Base-by-base conservation (phyloP, 2,329 filamentous ascomycete genomes). In the Arthroderma uncinatum region DNA sequence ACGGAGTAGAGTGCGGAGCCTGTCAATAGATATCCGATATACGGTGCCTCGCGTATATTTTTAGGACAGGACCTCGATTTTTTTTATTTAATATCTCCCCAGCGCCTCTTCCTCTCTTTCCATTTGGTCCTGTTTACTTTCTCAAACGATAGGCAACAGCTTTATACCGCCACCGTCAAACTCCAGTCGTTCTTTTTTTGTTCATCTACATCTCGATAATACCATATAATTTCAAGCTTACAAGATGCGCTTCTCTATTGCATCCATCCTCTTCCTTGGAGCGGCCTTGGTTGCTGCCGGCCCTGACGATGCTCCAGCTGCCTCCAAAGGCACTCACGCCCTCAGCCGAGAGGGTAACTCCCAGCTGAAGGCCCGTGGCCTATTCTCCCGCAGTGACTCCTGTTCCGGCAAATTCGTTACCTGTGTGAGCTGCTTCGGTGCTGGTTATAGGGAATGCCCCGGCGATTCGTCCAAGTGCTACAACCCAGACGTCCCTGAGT, bases 341-440 rank as follows among this genome's bases (percentile, higher is more conserved):
- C 50, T 53, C 36, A 36, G 50, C 50, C 30, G 50, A 36, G 25
- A 25, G 9, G 40, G 40, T 28, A 44, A 40, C 25, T 9, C 10
- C 7, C 33, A 56, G 10, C 25, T 55, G 50, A 53, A 53, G 33
- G 50, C 16, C 14, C 50, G 50, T 16, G 23, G 50, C 50, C 16
- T 53, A 8, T 53, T 39, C 23, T 16, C 50, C 16, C 50, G 50
- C 19, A 9, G 8, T 14, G 50, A 53, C n/a, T 16, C n/a, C 14
- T 56, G 54, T 28, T 28, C 25, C 25, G 40, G 42, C n/a, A 34
- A 8, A 3, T 23, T 23, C 10, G 54, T 50, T 37, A 56, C 54
- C 54, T 56, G 54, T 21, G 25, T 21, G 30, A 56, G 54, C 54
- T 56, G 54, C 54, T 56, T 56, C 42, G 54, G 54, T 21, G 42